Conservation (phyloP, 2,329 filamentous ascomycete genomes). For the Sporothrix brasiliensis region DNA sequence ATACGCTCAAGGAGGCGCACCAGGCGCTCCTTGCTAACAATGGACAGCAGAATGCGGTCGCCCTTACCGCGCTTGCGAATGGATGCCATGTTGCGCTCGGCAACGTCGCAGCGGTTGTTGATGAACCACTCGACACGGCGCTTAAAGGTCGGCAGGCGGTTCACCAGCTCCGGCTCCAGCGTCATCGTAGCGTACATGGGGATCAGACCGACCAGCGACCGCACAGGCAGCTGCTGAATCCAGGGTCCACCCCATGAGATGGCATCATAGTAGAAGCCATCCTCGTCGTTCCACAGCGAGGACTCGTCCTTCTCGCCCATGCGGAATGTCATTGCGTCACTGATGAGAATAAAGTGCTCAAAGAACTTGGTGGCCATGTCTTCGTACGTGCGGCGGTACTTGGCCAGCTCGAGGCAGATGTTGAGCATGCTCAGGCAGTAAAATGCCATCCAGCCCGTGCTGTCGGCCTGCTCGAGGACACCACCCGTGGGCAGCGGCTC, state of each 20-base stretch:
- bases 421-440: constrained; percentile 97
- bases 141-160: constrained; percentile 90
- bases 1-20: constrained; percentile 87
- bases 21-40: constrained; percentile 91
- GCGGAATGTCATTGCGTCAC: constrained; percentile 91
- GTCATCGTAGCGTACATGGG: constrained; percentile 91
- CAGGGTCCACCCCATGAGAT: constrained; percentile 95
- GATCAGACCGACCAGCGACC: constrained; percentile 90
- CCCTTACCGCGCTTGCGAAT: constrained; percentile 90
- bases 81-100: constrained; percentile 91
- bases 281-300: constrained; percentile 93
- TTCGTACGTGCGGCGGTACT: constrained; percentile 92
- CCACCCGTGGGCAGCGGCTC: constrained; percentile 93
- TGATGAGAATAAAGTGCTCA: constrained; percentile 97
- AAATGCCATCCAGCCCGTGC: constrained; percentile 98
- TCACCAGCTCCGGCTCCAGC: constrained; percentile 89
- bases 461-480: constrained; percentile 93
- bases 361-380: constrained; percentile 98
- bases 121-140: constrained; percentile 94
- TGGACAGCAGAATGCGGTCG: constrained; percentile 80
- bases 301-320: constrained; percentile 70
- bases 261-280: constrained; percentile 98
- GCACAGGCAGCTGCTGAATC: constrained; percentile 88
- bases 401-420: constrained; percentile 91
- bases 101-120: constrained; percentile 80